Conservation (phyloP, 441 rosid species). For the Populus hybrid region DNA sequence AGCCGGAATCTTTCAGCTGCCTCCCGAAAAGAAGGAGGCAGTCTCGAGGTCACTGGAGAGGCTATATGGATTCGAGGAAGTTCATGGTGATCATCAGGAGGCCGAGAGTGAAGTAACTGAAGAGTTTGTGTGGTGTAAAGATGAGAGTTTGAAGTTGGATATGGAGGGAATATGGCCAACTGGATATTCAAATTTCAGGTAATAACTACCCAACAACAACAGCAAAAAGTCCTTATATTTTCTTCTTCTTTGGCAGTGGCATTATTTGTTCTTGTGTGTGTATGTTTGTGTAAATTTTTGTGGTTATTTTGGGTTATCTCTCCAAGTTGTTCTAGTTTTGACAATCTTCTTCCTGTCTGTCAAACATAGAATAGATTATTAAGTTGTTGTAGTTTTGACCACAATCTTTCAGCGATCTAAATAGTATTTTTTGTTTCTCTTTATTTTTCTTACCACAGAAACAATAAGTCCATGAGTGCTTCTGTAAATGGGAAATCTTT, state of each 20-base stretch:
- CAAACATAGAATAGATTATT: too few relatives aligned
- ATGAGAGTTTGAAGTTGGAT: conserved; percentile 33
- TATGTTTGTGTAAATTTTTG: too few relatives aligned
- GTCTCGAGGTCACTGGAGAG: conserved; percentile 47
- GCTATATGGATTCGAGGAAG: conserved; percentile 52
- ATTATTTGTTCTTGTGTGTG: neutral
- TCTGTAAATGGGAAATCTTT: neutral
- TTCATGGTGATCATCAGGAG: conserved; percentile 29
- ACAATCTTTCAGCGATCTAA: neutral
- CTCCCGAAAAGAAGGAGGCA: conserved; percentile 36
- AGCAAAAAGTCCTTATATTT: neutral
- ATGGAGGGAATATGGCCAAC: conserved; percentile 56
- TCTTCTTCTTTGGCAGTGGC: neutral
- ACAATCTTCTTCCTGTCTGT: too few relatives aligned
- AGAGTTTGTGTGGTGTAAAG: conserved; percentile 59
- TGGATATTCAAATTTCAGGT: conserved; percentile 66
- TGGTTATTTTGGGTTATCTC: neutral
- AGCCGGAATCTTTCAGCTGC: conserved; percentile 36
- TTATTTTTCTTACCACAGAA: neutral
- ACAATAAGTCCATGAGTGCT: neutral
- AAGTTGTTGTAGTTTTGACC: too few relatives aligned
- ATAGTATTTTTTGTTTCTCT: neutral
- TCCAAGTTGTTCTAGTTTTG: too few relatives aligned
- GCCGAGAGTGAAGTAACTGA: conserved; percentile 41
- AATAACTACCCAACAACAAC: neutral